Percentiles rank a stretch among this genome's conserved stretches.
Evolutionary conservation across 176 grass and related monocot genomes (phyloP).

Genomic region (Carex scoparia): DNA sequence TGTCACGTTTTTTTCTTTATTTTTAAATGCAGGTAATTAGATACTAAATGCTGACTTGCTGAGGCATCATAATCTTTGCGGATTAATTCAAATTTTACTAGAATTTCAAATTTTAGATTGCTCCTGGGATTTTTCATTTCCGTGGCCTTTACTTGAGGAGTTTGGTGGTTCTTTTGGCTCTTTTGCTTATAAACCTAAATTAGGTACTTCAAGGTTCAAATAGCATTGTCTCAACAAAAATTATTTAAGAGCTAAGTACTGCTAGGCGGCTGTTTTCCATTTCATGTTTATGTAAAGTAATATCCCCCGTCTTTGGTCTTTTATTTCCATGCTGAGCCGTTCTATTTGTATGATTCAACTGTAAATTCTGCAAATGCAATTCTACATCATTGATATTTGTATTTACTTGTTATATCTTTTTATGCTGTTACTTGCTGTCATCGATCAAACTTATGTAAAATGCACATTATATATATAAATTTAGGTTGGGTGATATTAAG

Average conservation of each 20-base stretch:
- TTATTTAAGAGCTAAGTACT: neutral
- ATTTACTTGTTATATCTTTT: neutral
- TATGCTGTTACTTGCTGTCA: too few relatives aligned
- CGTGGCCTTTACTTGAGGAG: constrained; percentile 1
- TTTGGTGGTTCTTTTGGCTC: neutral
- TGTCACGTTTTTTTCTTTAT: neutral
- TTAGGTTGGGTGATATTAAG: too few relatives aligned
- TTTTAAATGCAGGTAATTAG: constrained; percentile 17
- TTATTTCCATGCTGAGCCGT: neutral
- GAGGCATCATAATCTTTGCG: neutral
- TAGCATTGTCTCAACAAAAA: neutral
- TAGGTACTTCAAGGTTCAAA: neutral
- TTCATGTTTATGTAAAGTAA: neutral
- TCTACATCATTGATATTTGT: neutral
- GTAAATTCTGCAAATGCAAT: constrained; percentile 4
- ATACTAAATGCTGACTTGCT: neutral
- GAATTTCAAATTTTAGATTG: constrained; percentile 7
- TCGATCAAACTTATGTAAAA: too few relatives aligned
- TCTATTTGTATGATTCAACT: neutral
- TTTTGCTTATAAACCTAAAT: constrained; percentile 1
- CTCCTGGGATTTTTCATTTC: neutral
- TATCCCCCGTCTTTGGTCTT: neutral
- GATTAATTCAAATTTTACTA: neutral
- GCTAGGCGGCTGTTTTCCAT: neutral
- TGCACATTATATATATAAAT: too few relatives aligned